A percentile compares a stretch with the other conserved stretches of the same genome.
Conservation (phyloP, 805 yeast species). For the Teunomyces stri region DNA sequence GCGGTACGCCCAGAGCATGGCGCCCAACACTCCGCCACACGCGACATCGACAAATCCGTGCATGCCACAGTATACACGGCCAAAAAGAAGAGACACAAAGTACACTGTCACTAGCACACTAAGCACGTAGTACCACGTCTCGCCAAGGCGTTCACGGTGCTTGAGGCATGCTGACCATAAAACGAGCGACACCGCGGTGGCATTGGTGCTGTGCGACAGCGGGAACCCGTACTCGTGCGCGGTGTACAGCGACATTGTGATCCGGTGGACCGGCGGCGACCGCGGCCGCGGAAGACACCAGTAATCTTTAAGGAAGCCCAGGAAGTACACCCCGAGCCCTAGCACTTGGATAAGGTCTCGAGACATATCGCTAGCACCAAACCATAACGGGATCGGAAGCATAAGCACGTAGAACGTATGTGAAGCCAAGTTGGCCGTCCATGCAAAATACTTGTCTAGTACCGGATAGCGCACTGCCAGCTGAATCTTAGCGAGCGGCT, state of each 20-base stretch:
- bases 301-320: slow-evolving; percentile 79
- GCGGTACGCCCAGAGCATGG: slow-evolving; percentile 49
- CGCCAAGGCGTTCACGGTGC: background rate
- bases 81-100: slow-evolving; percentile 64
- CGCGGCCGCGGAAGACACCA: slow-evolving; percentile 89
- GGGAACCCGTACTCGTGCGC: slow-evolving; percentile 95
- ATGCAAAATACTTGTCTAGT: slow-evolving; percentile 75
- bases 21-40: slow-evolving; percentile 67
- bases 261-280: slow-evolving; percentile 87
- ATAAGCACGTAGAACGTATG: slow-evolving; percentile 91
- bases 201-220: slow-evolving; percentile 91
- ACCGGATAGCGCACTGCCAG: slow-evolving; percentile 40
- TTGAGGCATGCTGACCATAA: slow-evolving; percentile 12
- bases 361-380: slow-evolving; percentile 56
- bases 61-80: slow-evolving; percentile 95
- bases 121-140: slow-evolving; percentile 11
- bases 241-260: slow-evolving; percentile 88
- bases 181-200: slow-evolving; percentile 72
- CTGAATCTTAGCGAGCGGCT: slow-evolving; percentile 58
- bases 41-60: slow-evolving; percentile 83
- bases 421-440: slow-evolving; percentile 86
- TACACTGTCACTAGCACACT: slow-evolving; percentile 39
- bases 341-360: slow-evolving; percentile 59
- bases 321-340: slow-evolving; percentile 68
- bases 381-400: slow-evolving; percentile 85